phyloP scores from a whole-genome alignment of 371 early-diverging fungal genomes.

The Mortierella sp. region DNA sequence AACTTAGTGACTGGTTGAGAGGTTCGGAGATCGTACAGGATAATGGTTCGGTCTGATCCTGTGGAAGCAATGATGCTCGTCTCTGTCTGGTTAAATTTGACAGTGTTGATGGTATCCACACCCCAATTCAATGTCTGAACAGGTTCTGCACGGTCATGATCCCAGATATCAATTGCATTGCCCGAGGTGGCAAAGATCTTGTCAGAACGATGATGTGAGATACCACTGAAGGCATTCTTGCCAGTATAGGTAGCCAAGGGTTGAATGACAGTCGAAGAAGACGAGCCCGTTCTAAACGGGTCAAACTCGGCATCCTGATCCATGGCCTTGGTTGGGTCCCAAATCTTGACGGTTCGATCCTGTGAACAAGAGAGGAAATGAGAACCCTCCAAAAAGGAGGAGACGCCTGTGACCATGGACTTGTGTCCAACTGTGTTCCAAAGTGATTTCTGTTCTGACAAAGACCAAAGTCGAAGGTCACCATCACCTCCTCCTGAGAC shows the following conservation, averaged over 20 bases:
- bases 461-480: constrained; percentile 88
- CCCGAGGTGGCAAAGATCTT: constrained; percentile 90
- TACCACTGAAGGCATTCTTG: constrained; percentile 80
- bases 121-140: constrained; percentile 90
- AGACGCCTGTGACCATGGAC: constrained; percentile 85
- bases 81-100: constrained; percentile 96
- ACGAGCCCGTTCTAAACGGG: too few species aligned
- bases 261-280: constrained; percentile 42
- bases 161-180: constrained; percentile 92
- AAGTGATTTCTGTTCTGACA: constrained; percentile 73
- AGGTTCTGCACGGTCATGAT: constrained; percentile 88
- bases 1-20: constrained; percentile 71
- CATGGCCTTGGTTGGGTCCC: constrained; percentile 62
- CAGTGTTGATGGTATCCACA: constrained; percentile 91
- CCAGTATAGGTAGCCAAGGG: constrained; percentile 82
- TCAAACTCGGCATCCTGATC: constrained; percentile 21
- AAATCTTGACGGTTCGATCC: constrained; percentile 90
- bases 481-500: constrained; percentile 96
- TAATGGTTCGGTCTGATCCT: constrained; percentile 92
- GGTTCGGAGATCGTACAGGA: constrained; percentile 93
- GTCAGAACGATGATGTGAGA: constrained; percentile 85
- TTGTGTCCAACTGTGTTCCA: constrained; percentile 85
- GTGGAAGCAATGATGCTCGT: constrained; percentile 89
- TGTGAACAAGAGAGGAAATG: constrained; percentile 87
- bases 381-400: constrained; percentile 70